These are phyloP conservation scores for Pseudocercospora ulei DNA, from an alignment of 2,329 filamentous ascomycete genomes.

Conservation along the genomic window DNA sequence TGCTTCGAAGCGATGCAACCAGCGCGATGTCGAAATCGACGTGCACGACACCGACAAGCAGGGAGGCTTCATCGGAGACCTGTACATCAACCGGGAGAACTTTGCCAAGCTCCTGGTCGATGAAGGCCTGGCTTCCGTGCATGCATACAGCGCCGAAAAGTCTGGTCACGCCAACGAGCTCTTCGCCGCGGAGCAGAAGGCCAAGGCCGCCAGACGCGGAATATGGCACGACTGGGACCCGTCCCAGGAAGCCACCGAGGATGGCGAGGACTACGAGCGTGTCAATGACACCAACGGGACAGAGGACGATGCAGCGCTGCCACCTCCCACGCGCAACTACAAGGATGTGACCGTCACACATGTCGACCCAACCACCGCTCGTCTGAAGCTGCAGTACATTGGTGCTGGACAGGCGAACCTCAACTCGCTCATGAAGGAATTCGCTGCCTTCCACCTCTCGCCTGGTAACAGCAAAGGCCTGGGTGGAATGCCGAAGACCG, in stretches of 20 bases:
- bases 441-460: conserved; percentile 82
- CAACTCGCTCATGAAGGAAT: conserved; percentile 79
- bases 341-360: conserved; percentile 88
- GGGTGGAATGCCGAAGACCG: conserved; percentile 70
- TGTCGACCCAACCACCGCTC: conserved; percentile 65
- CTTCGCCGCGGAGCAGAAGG: conserved; percentile 73
- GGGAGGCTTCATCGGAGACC: conserved; percentile 89
- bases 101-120: conserved; percentile 89
- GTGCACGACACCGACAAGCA: conserved; percentile 92
- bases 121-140: conserved; percentile 84
- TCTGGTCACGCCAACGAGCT: conserved; percentile 81
- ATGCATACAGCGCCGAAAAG: conserved; percentile 92
- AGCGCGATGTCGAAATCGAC: conserved; percentile 92
- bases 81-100: conserved; percentile 90
- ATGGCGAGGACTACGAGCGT: conserved; percentile 36
- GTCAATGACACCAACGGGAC: conserved; percentile 40
- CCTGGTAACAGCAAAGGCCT: conserved; percentile 61
- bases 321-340: conserved; percentile 70
- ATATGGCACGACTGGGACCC: conserved; percentile 94
- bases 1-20: conserved; percentile 76
- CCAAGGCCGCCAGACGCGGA: conserved; percentile 79
- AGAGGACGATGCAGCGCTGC: conserved; percentile 44
- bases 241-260: conserved; percentile 61
- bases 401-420: conserved; percentile 76
- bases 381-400: conserved; percentile 83